phyloP scores from a whole-genome alignment of 1,139 yeast genomes.

The Yamadazyma triangularis region DNA sequence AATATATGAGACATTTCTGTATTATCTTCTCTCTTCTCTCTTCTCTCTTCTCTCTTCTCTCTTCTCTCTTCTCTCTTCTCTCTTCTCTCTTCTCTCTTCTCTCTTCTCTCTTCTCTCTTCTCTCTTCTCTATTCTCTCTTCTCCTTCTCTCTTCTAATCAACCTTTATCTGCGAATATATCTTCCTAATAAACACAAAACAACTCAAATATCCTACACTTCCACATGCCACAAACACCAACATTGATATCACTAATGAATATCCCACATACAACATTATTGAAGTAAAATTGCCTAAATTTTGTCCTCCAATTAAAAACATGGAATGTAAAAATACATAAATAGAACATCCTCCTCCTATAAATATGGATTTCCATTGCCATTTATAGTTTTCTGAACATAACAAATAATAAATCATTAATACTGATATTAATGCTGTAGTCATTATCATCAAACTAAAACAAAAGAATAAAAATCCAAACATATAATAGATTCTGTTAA shows the following conservation, averaged over 20 bases:
- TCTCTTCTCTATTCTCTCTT: too few species aligned
- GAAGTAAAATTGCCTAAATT: conserved; percentile 73
- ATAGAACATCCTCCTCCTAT: conserved; percentile 88
- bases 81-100: too few species aligned
- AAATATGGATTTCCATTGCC: conserved; percentile 95
- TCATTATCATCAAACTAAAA: conserved; percentile 71
- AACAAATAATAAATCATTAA: conserved; percentile 80
- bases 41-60: too few species aligned
- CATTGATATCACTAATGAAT: conserved; percentile 67
- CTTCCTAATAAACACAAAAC: conserved; percentile 68
- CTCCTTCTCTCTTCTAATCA: too few species aligned
- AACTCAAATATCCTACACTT: conserved; percentile 75
- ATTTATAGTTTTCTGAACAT: conserved; percentile 87
- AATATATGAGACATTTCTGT: too few species aligned
- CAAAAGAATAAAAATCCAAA: conserved; percentile 94
- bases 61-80: too few species aligned
- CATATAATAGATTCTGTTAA: conserved; percentile 91
- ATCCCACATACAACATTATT: conserved; percentile 78
- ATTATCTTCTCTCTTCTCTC: too few species aligned
- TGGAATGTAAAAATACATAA: conserved; percentile 81
- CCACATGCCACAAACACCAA: conserved; percentile 83
- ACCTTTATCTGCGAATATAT: conserved; percentile 85
- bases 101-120: too few species aligned
- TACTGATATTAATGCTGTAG: conserved; percentile 77
- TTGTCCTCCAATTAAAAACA: conserved; percentile 63